These are phyloP conservation scores for Volutella citrinella DNA, from an alignment of 2,329 filamentous ascomycete genomes.

Conservation along the genomic window DNA sequence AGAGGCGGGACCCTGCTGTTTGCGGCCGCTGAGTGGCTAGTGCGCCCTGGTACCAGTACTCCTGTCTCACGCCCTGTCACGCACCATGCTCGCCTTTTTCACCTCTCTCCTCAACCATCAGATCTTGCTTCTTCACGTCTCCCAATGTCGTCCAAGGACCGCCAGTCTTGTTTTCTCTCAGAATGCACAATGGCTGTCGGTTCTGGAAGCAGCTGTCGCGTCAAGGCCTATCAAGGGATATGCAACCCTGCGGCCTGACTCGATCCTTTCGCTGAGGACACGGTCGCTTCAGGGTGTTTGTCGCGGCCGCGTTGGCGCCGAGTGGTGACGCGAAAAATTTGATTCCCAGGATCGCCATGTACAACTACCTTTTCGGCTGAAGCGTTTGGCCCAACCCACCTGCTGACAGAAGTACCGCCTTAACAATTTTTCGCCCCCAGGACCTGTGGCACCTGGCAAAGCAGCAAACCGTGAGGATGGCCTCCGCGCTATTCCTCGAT, in stretches of 20 bases:
- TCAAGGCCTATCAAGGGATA: too few species aligned
- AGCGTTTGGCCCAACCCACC: conserved; percentile 18
- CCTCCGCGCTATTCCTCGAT: too few species aligned
- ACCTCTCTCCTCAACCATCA: too few species aligned
- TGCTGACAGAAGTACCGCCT: conserved; percentile 31
- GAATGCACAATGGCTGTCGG: too few species aligned
- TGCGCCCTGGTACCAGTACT: conserved; percentile 21
- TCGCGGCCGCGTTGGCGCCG: conserved; percentile 14
- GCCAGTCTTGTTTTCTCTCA: too few species aligned
- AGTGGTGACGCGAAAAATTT: conserved; percentile 30
- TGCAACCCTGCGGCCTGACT: too few species aligned
- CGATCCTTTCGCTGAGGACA: conserved; percentile 16
- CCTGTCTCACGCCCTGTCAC: conserved; percentile 14
- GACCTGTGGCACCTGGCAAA: too few species aligned
- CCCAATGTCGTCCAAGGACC: too few species aligned
- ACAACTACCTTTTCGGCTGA: conserved; percentile 25
- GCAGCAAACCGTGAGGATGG: too few species aligned
- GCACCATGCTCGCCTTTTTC: conserved; percentile 6
- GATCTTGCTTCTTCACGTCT: too few species aligned
- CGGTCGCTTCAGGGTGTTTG: conserved; percentile 15
- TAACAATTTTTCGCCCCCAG: conserved; percentile 34
- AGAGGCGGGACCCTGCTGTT: conserved; percentile 28
- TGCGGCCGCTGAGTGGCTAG: conserved; percentile 32
- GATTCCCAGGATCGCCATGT: conserved; percentile 28
- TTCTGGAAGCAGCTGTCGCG: too few species aligned